phyloP scores from a whole-genome alignment of 352 stramenopile genomes.

The Halophytophthora polymorphica region DNA sequence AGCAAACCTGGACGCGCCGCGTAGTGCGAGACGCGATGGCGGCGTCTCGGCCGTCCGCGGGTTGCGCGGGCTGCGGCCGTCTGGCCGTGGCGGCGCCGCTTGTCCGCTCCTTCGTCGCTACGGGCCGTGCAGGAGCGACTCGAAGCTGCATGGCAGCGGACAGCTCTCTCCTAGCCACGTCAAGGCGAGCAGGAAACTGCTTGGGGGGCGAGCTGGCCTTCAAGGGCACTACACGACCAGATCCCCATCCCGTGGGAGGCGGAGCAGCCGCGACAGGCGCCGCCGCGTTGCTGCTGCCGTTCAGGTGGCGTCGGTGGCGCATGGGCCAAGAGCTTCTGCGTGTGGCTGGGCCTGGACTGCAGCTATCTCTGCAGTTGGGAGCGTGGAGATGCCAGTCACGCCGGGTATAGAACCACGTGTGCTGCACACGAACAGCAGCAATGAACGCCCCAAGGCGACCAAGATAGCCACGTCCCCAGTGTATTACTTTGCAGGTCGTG shows the following conservation, averaged over 20 bases:
- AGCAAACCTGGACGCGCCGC: slow-evolving; percentile 29
- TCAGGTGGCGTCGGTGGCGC: slow-evolving; percentile 48
- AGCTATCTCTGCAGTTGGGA: too few species aligned
- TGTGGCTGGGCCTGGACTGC: neutral
- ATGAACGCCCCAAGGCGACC: too few species aligned
- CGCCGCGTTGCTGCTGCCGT: slow-evolving; percentile 49
- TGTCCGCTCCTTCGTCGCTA: slow-evolving; percentile 1
- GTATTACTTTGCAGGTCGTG: slow-evolving; percentile 8
- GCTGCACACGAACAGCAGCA: too few species aligned
- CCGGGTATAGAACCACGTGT: too few species aligned
- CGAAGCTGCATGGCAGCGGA: neutral
- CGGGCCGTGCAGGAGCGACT: neutral
- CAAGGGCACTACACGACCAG: slow-evolving; percentile 8
- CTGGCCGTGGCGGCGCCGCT: slow-evolving; percentile 23
- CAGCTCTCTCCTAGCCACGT: too few species aligned
- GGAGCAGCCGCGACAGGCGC: neutral
- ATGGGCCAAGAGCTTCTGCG: slow-evolving; percentile 12
- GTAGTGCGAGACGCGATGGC: slow-evolving; percentile 7
- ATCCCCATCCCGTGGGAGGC: slow-evolving; percentile 10
- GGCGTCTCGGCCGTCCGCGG: slow-evolving; percentile 5
- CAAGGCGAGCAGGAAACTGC: neutral
- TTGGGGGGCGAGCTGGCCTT: slow-evolving; percentile 14
- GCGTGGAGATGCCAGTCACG: too few species aligned
- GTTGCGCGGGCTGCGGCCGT: slow-evolving; percentile 8
- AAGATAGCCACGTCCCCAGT: too few species aligned